phyloP scores from a whole-genome alignment of 257 asterid genomes.

The Solanum chilense region DNA sequence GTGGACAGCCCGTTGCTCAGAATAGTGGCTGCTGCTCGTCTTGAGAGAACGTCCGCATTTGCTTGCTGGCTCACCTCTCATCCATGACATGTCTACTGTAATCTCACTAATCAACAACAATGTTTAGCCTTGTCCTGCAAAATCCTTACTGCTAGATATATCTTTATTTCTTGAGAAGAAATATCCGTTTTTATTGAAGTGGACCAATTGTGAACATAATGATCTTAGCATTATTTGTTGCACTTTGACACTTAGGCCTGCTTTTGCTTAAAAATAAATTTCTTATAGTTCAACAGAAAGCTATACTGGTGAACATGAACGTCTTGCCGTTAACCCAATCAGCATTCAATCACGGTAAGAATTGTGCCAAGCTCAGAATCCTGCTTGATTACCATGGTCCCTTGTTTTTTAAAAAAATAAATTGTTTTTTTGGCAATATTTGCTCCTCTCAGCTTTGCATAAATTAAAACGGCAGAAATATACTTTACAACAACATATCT shows the following conservation, averaged over 20 bases:
- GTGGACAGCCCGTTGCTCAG: conserved; percentile 39
- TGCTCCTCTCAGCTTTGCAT: background rate
- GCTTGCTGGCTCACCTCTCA: background rate
- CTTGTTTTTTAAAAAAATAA: background rate
- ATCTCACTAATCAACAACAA: background rate
- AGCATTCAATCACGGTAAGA: background rate
- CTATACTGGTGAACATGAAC: background rate
- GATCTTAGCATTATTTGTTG: background rate
- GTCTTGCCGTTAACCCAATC: background rate
- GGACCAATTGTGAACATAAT: background rate
- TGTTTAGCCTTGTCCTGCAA: background rate
- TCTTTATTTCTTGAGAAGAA: background rate
- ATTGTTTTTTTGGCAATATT: background rate
- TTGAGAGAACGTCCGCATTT: background rate
- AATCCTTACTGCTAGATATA: background rate
- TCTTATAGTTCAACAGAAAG: background rate
- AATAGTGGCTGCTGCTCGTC: conserved; percentile 40
- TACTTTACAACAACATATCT: background rate
- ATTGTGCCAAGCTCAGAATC: background rate
- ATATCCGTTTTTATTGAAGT: background rate
- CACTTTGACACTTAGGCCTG: background rate
- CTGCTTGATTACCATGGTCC: background rate
- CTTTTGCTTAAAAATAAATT: background rate
- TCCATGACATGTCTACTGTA: background rate
- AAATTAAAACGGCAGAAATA: background rate